Percentiles rank a stretch among this genome's conserved stretches.
Evolutionary conservation across 2,329 filamentous ascomycete species (phyloP).

Genomic region (Herpotrichia juniperi): DNA sequence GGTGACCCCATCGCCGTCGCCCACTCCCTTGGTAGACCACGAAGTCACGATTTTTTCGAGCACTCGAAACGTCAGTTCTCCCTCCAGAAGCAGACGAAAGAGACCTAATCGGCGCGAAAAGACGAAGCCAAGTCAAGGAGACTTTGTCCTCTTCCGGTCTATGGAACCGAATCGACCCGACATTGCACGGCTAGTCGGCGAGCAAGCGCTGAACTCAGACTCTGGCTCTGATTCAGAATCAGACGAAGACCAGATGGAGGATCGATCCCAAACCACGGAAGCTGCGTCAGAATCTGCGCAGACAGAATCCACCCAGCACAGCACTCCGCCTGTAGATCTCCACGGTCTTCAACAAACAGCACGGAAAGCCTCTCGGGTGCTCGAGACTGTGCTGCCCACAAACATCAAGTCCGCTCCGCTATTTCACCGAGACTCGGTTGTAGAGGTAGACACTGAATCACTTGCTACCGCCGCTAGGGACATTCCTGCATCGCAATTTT

Average conservation of each 20-base stretch:
- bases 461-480: slow-evolving; percentile 10
- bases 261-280: slow-evolving; percentile 19
- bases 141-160: slow-evolving; percentile 70
- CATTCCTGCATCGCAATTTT: slow-evolving; percentile 11
- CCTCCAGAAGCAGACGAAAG: slow-evolving; percentile 53
- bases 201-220: slow-evolving; percentile 55
- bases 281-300: slow-evolving; percentile 7
- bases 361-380: slow-evolving; percentile 24
- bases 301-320: slow-evolving; percentile 11
- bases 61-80: slow-evolving; percentile 47
- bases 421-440: slow-evolving; percentile 24
- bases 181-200: slow-evolving; percentile 64
- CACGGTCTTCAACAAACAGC: slow-evolving; percentile 23
- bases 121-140: slow-evolving; percentile 63
- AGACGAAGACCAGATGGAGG: slow-evolving; percentile 49
- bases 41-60: slow-evolving; percentile 24
- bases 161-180: slow-evolving; percentile 70
- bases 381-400: slow-evolving; percentile 12
- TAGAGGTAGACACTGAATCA: slow-evolving; percentile 19
- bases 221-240: slow-evolving; percentile 53
- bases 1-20: slow-evolving; percentile 57
- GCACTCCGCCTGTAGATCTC: slow-evolving; percentile 15
- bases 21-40: slow-evolving; percentile 34
- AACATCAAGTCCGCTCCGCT: slow-evolving; percentile 5
- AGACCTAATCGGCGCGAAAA: slow-evolving; percentile 58